These are phyloP conservation scores for Wickerhamomyces sp. DNA, from an alignment of 1,139 yeast genomes.

Conservation along the genomic window DNA sequence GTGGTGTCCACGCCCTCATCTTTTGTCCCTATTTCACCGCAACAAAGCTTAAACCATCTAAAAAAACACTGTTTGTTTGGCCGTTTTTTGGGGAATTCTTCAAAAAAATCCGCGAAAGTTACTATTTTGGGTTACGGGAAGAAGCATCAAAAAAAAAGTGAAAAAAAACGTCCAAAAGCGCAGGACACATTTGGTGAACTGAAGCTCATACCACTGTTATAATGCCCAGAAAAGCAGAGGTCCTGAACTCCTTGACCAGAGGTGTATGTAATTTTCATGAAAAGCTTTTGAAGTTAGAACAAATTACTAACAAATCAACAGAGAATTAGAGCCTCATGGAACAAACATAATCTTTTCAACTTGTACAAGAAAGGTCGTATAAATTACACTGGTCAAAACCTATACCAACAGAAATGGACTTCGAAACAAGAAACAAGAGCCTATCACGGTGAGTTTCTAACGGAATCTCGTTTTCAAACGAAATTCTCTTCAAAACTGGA, in stretches of 20 bases:
- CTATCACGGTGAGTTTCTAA: conserved; percentile 91
- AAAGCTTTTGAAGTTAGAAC: not conserved
- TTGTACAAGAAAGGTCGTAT: conserved; percentile 62
- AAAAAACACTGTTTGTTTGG: no score
- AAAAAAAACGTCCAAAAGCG: no score
- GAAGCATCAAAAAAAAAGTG: no score
- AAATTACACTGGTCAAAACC: conserved; percentile 49
- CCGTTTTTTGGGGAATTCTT: not conserved
- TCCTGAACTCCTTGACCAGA: conserved; percentile 55
- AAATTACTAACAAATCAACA: conserved; percentile 7
- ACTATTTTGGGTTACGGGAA: no score
- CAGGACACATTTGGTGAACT: no score
- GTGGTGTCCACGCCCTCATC: conserved; percentile 45
- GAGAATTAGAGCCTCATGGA: conserved; percentile 86
- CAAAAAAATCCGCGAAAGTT: no score
- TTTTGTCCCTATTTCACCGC: no score
- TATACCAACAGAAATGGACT: conserved; percentile 88
- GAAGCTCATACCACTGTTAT: not conserved
- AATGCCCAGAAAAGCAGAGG: conserved; percentile 62
- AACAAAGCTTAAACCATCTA: no score
- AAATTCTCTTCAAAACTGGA: conserved; percentile 69
- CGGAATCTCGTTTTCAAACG: conserved; percentile 77
- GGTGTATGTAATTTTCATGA: conserved; percentile 29
- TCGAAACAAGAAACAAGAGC: conserved; percentile 91
- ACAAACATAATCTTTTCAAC: conserved; percentile 87